Evolutionary conservation across 2,329 filamentous ascomycete species (phyloP), one percentile per base, ranked within the genome.

Genomic region (Hypoxylon sp.): DNA sequence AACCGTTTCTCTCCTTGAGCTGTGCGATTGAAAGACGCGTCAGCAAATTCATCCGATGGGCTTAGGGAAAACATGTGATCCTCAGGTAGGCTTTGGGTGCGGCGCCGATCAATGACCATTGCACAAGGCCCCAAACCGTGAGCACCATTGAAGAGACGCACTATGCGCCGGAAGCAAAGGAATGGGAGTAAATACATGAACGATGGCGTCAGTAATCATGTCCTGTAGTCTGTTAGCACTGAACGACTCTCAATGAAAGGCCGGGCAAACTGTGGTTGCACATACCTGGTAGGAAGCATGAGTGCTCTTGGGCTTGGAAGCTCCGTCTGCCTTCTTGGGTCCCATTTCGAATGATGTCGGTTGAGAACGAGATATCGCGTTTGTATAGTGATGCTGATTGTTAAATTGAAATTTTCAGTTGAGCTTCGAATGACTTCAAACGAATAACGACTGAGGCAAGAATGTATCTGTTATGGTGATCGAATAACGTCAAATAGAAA

Each of bases 1-100:
- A 87, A 65, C 86, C 86, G 74, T 87, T 87, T 75, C 86, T 84
- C 69, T 88, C 85, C 80, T 88, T 88, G 72, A 88, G 85, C 86
- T 88, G 70, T 74, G 74, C 56, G 22, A 55, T 63, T 63, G 64
- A 61, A 68, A 69, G 69, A 76, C 71, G 65, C 63, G 78, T 86
- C 75, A 85, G 82, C 73, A 76, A 69, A 61, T 64, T 65, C 59
- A 44, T 67, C 65, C 55, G 51, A 55, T 53, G 33, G 30, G 48
- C 38, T 57, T 50, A 33, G 30, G 22, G 18, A 18, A 5, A 11
- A 9, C 2, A 11, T 4, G 32, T 16, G 26, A 14, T 14, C 24
- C 28, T 30, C 26, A 5, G 6, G n/a, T 33, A 50, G 24, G 38
- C 61, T 52, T 54, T 40, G 32, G 45, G 38, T 36, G 53, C 36